Base-by-base conservation (phyloP, 331 rosid species). In the Prunus yedoensis region DNA sequence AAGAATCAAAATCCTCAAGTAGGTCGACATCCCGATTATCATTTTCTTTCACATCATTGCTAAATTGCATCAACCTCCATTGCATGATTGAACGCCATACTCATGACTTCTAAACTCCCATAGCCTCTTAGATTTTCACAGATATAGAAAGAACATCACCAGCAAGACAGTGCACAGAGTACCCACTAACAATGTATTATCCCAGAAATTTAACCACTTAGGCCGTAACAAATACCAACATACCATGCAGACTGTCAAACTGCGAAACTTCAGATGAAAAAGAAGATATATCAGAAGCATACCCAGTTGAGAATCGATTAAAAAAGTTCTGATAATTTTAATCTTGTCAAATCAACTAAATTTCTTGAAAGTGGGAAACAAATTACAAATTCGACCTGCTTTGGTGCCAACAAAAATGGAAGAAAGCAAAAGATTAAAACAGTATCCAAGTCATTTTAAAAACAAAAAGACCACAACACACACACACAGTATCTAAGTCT, bases 1-100 rank as follows among this genome's bases (percentile, higher is more conserved):
- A 79, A 17, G 97, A 84, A 7, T 95, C 99, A 73, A 89, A 80
- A 68, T 85, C 87, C 84, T 88, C 89, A 8, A 95, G 73, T 69
- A 95, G 32, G 41, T 66, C 79, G 53, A 80, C 87, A 41, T 67
- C 90, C 73, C 27, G 65, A 65, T 81, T 76, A 81, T 74, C 96
- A 76, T 74, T 74, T 56, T 77, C 91, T 68, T 17, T 64, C 67
- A 71, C 87, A 79, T 77, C 81, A 58, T 78, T 75, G 51, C 13
- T 46, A 43, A 45, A 49, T 76, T 61, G 78, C 83, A 73, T 16
- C 21, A 10, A 23, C 78, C 79, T 76, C 87, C 83, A 79, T 62
- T 16, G 76, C 78, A 77, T 54, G 32, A 73, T 41, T 60, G 62
- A 25, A 21, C 69, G 66, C 59, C 18, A n/a, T 76, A 20, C 45